Conservation (phyloP, 2,329 filamentous ascomycete genomes). For the Colletotrichum shisoi region DNA sequence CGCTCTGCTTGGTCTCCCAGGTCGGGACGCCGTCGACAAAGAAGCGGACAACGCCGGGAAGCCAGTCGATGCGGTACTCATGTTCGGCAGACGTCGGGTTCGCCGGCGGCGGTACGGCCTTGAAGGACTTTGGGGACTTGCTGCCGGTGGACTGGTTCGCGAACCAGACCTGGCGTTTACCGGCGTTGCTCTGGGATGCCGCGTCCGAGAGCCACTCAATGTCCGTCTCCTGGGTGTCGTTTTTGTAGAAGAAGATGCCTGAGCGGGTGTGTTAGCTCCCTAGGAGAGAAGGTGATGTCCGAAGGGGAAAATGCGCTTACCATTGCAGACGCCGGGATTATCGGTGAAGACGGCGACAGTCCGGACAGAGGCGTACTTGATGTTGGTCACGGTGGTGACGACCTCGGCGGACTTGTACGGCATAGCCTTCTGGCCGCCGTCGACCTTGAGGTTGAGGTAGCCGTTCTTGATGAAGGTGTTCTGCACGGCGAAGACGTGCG, state of each 20-base stretch:
- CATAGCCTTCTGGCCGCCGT: conserved; percentile 42
- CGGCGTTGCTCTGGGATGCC: conserved; percentile 43
- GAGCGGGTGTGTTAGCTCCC: neutral
- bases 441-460: conserved; percentile 45
- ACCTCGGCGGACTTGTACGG: conserved; percentile 44
- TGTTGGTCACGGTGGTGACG: conserved; percentile 43
- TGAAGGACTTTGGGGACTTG: conserved; percentile 37
- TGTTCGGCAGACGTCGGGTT: conserved; percentile 45
- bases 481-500: conserved; percentile 28
- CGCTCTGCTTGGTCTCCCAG: conserved; percentile 43
- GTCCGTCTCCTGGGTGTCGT: conserved; percentile 45
- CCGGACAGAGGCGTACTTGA: conserved; percentile 45
- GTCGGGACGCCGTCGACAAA: conserved; percentile 44
- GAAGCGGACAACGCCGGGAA: conserved; percentile 40
- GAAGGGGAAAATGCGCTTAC: conserved; percentile 32
- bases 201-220: conserved; percentile 48
- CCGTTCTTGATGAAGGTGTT: conserved; percentile 42
- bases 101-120: conserved; percentile 33
- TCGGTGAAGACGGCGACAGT: conserved; percentile 45
- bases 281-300: too few species aligned
- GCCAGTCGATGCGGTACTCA: conserved; percentile 48
- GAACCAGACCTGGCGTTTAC: conserved; percentile 44
- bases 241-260: conserved; percentile 48
- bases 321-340: conserved; percentile 46
- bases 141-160: conserved; percentile 45